These are phyloP conservation scores for Hirsutella rhossiliensis DNA, from an alignment of 2,329 filamentous ascomycete species.

Conservation along the genomic window DNA sequence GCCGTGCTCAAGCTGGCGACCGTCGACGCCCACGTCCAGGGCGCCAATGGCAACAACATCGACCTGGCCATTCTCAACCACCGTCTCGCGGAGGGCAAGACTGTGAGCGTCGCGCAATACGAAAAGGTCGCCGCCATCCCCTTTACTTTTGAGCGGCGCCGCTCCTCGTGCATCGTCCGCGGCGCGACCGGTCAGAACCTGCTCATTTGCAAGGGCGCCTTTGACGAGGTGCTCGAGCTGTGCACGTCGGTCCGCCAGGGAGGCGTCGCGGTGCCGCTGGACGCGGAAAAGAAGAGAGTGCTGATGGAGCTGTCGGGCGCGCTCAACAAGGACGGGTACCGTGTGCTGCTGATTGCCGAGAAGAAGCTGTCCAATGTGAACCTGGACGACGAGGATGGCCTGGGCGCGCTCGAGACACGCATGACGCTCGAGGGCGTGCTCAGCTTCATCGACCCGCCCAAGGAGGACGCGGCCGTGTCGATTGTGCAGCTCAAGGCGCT, in stretches of 20 bases:
- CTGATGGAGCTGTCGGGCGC: slow-evolving; percentile 6
- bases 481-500: slow-evolving; percentile 10
- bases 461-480: slow-evolving; percentile 14
- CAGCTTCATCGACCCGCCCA: slow-evolving; percentile 16
- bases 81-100: slow-evolving; percentile 4
- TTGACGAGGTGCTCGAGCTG: slow-evolving; percentile 14
- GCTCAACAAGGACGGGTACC: slow-evolving; percentile 10
- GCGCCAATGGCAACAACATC: slow-evolving; percentile 15
- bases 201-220: slow-evolving; percentile 16
- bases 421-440: slow-evolving; percentile 15
- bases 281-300: slow-evolving; percentile 4
- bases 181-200: slow-evolving; percentile 11
- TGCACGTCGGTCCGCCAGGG: slow-evolving; percentile 9
- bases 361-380: slow-evolving; percentile 7
- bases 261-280: slow-evolving; percentile 7
- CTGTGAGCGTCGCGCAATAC: slow-evolving; percentile 9
- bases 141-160: slow-evolving; percentile 14
- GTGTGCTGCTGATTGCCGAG: slow-evolving; percentile 12
- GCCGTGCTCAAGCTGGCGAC: slow-evolving; percentile 14
- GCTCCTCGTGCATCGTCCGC: slow-evolving; percentile 11
- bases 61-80: slow-evolving; percentile 12
- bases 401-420: slow-evolving; percentile 10
- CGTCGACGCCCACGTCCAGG: slow-evolving; percentile 13
- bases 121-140: slow-evolving; percentile 11
- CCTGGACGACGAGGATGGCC: slow-evolving; percentile 8